A percentile compares a stretch with the other conserved stretches of the same genome.
Evolutionary conservation across 2,329 filamentous ascomycete genomes (phyloP).

Genomic region (Penicillium sp.): DNA sequence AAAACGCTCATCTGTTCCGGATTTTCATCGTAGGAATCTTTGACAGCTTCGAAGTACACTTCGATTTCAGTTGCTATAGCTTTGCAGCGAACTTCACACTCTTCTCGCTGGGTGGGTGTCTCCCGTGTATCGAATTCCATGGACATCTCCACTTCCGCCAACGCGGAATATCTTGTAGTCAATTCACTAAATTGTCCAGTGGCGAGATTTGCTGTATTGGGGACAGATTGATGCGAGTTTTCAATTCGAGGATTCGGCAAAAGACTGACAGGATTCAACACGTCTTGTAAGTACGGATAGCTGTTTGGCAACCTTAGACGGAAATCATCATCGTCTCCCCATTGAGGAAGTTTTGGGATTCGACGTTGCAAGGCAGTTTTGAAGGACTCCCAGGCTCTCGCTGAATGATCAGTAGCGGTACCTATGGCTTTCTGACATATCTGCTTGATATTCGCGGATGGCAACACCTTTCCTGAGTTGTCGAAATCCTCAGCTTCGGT

Average conservation of each 20-base stretch:
- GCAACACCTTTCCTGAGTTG: conserved; percentile 4
- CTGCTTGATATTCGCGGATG: conserved; percentile 16
- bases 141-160: neutral
- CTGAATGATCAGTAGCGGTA: neutral
- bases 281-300: neutral
- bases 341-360: neutral
- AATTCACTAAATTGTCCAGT: neutral
- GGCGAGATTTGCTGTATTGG: neutral
- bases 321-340: neutral
- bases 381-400: conserved; percentile 37
- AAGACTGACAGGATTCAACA: neutral
- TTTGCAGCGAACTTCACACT: conserved; percentile 22
- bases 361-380: conserved; percentile 34
- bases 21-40: conserved; percentile 39
- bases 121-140: neutral
- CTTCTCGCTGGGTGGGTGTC: neutral
- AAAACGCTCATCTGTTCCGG: conserved; percentile 50
- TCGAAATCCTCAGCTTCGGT: conserved; percentile 14
- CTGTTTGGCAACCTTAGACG: neutral
- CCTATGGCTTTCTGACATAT: neutral
- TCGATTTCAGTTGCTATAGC: conserved; percentile 31
- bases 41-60: conserved; percentile 31
- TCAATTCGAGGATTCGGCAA: neutral
- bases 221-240: neutral
- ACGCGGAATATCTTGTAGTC: neutral